Percentiles rank a stretch among this genome's conserved stretches.
phyloP scores from a whole-genome alignment of 2,329 filamentous ascomycete genomes.

The Aureobasidium musti region DNA sequence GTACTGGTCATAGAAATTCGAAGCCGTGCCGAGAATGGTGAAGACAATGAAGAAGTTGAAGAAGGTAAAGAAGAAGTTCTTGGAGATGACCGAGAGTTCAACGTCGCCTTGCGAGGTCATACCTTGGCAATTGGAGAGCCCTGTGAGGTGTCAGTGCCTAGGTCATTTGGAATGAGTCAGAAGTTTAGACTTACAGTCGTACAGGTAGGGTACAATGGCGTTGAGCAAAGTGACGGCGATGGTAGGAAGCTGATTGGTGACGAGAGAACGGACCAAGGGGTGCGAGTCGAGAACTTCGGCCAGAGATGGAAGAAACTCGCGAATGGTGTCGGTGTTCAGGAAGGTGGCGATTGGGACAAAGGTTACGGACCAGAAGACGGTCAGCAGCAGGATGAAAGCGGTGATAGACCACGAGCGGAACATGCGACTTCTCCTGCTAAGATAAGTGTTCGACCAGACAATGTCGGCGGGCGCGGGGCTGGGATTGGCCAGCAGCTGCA shows the following conservation, averaged over 20 bases:
- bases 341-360: conserved; percentile 77
- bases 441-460: conserved; percentile 93
- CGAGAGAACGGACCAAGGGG: conserved; percentile 69
- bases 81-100: conserved; percentile 91
- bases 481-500: conserved; percentile 78
- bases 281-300: conserved; percentile 68
- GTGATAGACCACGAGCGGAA: conserved; percentile 82
- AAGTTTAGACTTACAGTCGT: conserved; percentile 63
- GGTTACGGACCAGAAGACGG: conserved; percentile 83
- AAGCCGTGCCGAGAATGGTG: conserved; percentile 79
- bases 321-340: conserved; percentile 78
- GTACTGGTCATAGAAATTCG: conserved; percentile 56
- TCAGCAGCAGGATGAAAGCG: conserved; percentile 76
- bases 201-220: conserved; percentile 86
- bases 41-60: conserved; percentile 99
- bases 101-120: conserved; percentile 95
- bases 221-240: conserved; percentile 83
- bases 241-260: conserved; percentile 86
- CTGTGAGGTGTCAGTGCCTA: not conserved
- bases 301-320: conserved; percentile 69
- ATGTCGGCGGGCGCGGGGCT: conserved; percentile 89
- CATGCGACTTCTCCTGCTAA: conserved; percentile 71
- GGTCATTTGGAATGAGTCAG: not conserved
- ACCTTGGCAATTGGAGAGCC: conserved; percentile 82
- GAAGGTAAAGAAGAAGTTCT: conserved; percentile 99